Conservation (phyloP, 495 filamentous ascomycete species). For the Neurospora cerealis region DNA sequence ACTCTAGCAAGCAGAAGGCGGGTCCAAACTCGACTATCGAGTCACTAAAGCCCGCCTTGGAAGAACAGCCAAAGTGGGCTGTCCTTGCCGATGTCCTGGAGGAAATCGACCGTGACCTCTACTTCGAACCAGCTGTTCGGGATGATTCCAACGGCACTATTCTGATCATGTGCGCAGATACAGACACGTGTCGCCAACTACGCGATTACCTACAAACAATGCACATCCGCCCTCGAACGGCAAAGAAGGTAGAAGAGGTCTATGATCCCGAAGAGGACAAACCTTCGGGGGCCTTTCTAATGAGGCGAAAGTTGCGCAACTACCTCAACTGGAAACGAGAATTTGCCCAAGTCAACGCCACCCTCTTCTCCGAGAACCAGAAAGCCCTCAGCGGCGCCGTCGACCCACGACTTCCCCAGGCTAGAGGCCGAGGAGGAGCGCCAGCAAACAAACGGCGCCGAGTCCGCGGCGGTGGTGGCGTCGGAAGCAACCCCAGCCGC, state of each 20-base stretch:
- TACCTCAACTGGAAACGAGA: constrained; percentile 91
- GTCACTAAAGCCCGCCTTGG: constrained; percentile 76
- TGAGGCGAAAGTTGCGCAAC: constrained; percentile 75
- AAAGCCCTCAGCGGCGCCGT: constrained; percentile 59
- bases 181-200: constrained; percentile 78
- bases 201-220: constrained; percentile 87
- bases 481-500: constrained; percentile 38
- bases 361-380: constrained; percentile 66
- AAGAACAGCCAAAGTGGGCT: constrained; percentile 92
- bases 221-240: constrained; percentile 55
- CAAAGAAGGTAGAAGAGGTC: constrained; percentile 25
- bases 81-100: constrained; percentile 76
- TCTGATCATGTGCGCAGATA: constrained; percentile 95
- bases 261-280: constrained; percentile 41
- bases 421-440: constrained; percentile 30
- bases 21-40: constrained; percentile 40
- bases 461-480: constrained; percentile 68
- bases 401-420: constrained; percentile 34
- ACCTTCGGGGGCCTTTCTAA: constrained; percentile 73
- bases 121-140: constrained; percentile 62
- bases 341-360: constrained; percentile 71
- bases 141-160: constrained; percentile 84
- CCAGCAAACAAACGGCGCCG: constrained; percentile 83
- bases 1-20: constrained; percentile 41
- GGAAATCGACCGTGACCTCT: constrained; percentile 87